These are phyloP conservation scores for Rhodotorula paludigena DNA, from an alignment of 768 basidiomycete genomes.

Conservation along the genomic window DNA sequence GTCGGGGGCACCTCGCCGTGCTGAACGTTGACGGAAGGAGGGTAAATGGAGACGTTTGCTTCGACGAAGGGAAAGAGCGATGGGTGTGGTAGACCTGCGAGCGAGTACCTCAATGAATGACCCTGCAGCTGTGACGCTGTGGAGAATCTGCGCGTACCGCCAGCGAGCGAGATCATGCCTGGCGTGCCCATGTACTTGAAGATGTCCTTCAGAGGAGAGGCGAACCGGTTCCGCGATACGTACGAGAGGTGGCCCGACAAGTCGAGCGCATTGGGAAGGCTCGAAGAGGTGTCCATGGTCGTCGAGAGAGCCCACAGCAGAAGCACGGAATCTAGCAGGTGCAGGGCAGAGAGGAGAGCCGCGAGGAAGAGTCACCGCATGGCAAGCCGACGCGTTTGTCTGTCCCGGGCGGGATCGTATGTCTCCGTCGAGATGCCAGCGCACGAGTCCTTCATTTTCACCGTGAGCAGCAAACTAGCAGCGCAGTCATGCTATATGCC, in stretches of 20 bases:
- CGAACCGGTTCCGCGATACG: slow-evolving; percentile 53
- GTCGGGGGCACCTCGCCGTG: slow-evolving; percentile 23
- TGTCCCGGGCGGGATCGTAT: no score
- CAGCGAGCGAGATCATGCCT: slow-evolving; percentile 60
- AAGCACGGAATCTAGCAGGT: no score
- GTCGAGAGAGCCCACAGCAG: no score
- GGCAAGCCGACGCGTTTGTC: no score
- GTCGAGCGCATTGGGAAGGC: slow-evolving; percentile 52
- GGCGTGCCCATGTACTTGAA: slow-evolving; percentile 58
- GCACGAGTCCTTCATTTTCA: no score
- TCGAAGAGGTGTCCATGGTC: background rate
- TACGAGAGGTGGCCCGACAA: slow-evolving; percentile 68
- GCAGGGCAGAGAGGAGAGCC: no score
- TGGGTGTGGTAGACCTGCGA: slow-evolving; percentile 61
- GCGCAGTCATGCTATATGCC: no score
- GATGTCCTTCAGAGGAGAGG: slow-evolving; percentile 63
- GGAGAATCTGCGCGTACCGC: slow-evolving; percentile 52
- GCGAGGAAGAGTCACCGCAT: no score
- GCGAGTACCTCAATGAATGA: slow-evolving; percentile 47
- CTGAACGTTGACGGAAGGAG: slow-evolving; percentile 11
- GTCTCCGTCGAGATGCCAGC: no score
- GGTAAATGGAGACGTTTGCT: background rate
- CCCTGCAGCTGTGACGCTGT: slow-evolving; percentile 53
- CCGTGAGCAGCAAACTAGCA: no score
- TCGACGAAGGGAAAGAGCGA: slow-evolving; percentile 62